Conservation (phyloP, 331 rosid species). For the Dryas integrifolia region DNA sequence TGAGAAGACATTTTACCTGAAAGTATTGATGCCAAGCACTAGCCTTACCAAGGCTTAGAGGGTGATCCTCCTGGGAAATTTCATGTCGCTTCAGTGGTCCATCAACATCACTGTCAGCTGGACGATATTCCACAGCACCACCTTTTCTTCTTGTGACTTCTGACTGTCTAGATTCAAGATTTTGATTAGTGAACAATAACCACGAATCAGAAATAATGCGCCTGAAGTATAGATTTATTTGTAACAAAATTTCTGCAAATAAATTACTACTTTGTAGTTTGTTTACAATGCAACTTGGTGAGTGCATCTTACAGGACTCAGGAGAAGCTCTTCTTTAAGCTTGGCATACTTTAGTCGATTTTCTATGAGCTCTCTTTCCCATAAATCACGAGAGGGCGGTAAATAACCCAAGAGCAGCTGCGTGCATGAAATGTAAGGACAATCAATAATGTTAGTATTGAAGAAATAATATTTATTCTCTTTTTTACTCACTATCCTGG, state of each 20-base stretch:
- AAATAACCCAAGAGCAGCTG: slow-evolving; percentile 81
- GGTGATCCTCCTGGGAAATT: slow-evolving; percentile 78
- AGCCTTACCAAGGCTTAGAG: slow-evolving; percentile 65
- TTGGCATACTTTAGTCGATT: slow-evolving; percentile 54
- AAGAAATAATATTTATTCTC: too few species aligned
- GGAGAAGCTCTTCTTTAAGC: slow-evolving; percentile 68
- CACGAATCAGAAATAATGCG: slow-evolving; percentile 10
- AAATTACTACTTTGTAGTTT: slow-evolving; percentile 3
- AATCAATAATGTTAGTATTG: not conserved
- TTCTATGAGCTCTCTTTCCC: slow-evolving; percentile 58
- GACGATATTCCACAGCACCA: slow-evolving; percentile 33
- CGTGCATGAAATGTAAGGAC: slow-evolving; percentile 4
- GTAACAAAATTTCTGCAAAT: slow-evolving; percentile 8
- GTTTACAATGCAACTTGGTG: slow-evolving; percentile 19
- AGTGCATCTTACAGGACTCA: slow-evolving; percentile 63
- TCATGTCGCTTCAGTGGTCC: slow-evolving; percentile 54
- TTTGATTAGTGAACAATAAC: slow-evolving; percentile 37
- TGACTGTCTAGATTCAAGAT: slow-evolving; percentile 66
- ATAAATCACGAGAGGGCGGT: slow-evolving; percentile 60
- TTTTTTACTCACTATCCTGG: too few species aligned
- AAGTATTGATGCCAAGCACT: slow-evolving; percentile 65
- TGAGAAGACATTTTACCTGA: slow-evolving; percentile 45
- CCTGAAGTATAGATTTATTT: slow-evolving; percentile 1
- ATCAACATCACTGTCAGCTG: slow-evolving; percentile 42
- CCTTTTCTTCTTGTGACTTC: slow-evolving; percentile 45